Evolutionary conservation across 1,284 basidiomycete species (phyloP).

Genomic region (Moniliella sp.): DNA sequence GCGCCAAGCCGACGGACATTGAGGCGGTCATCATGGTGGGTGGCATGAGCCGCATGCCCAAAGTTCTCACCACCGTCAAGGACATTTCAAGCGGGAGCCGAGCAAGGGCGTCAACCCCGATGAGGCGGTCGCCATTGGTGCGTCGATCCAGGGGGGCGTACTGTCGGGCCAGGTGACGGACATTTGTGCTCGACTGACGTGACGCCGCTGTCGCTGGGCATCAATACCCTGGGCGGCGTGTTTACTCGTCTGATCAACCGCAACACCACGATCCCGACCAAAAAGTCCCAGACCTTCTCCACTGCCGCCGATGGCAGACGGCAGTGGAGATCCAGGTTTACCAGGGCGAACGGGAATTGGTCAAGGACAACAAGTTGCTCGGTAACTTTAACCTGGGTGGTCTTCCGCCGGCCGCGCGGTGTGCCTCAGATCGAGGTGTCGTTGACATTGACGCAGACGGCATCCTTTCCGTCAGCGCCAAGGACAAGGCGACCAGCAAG

Average conservation of each 20-base stretch:
- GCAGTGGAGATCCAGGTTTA: constrained; percentile 70
- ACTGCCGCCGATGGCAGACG: constrained; percentile 63
- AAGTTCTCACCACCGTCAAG: constrained; percentile 80
- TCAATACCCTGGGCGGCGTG: constrained; percentile 92
- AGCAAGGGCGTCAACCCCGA: constrained; percentile 95
- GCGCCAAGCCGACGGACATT: constrained; percentile 73
- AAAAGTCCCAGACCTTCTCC: constrained; percentile 96
- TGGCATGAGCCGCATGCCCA: constrained; percentile 94
- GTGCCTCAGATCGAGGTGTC: constrained; percentile 96
- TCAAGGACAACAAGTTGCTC: constrained; percentile 92
- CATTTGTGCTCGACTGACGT: constrained; percentile 84
- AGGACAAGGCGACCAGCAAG: constrained; percentile 89
- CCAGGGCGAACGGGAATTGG: constrained; percentile 93
- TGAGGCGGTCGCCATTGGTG: constrained; percentile 78
- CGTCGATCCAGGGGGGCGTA: constrained; percentile 81
- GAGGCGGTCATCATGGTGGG: constrained; percentile 93
- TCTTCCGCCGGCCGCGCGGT: constrained; percentile 87
- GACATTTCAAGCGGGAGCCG: constrained; percentile 76
- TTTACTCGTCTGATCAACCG: constrained; percentile 63
- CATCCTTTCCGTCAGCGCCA: constrained; percentile 87
- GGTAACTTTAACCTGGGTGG: constrained; percentile 70
- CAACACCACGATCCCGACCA: constrained; percentile 96
- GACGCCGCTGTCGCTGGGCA: constrained; percentile 78
- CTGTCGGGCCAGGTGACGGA: constrained; percentile 87
- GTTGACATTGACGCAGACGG: constrained; percentile 86